Conservation (phyloP, 208 protist genomes). For the Leishmania guyanensis region DNA sequence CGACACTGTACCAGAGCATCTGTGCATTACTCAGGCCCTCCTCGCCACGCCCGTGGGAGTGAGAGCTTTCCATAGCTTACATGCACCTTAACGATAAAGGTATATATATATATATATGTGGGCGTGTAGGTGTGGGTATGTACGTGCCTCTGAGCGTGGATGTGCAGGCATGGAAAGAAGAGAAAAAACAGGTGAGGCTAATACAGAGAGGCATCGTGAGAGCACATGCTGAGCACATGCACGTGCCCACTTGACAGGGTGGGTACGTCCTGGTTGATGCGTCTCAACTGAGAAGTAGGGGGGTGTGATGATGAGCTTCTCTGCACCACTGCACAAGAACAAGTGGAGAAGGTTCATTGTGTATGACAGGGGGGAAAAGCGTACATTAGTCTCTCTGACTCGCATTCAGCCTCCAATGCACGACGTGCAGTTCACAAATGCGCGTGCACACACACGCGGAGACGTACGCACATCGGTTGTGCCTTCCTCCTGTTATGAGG, state of each 20-base stretch:
- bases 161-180: background rate
- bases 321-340: background rate
- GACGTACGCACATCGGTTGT: background rate
- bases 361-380: background rate
- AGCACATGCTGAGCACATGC: background rate
- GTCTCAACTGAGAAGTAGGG: background rate
- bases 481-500: background rate
- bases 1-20: conserved; percentile 33
- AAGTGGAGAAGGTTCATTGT: background rate
- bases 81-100: background rate
- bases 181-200: background rate
- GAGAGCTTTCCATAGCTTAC: conserved; percentile 6
- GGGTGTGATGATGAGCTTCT: background rate
- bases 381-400: background rate
- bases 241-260: background rate
- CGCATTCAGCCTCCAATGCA: background rate
- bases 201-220: background rate
- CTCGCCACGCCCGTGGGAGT: conserved; percentile 1
- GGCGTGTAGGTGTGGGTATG: background rate
- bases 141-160: background rate
- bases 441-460: background rate
- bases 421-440: background rate
- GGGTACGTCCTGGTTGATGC: background rate
- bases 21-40: conserved; percentile 30
- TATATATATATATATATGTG: background rate